phyloP scores from a whole-genome alignment of 1,139 yeast genomes.

The Hemisphaericaspora xylanilytica region DNA sequence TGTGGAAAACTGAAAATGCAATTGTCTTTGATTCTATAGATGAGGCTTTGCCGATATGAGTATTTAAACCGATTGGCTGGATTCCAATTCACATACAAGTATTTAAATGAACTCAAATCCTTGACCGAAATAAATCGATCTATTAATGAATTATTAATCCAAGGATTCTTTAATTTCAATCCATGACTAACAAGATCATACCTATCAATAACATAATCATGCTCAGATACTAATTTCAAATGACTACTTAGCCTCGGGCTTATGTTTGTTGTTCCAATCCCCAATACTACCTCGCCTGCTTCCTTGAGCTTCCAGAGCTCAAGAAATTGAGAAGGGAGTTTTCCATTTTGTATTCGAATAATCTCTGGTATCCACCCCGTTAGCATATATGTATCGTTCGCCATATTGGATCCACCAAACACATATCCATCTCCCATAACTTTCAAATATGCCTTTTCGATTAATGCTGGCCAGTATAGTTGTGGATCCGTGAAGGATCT shows the following conservation, averaged over 20 bases:
- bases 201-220: slow-evolving; percentile 60
- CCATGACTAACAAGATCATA: slow-evolving; percentile 1
- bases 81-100: slow-evolving; percentile 70
- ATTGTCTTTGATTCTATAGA: slow-evolving; percentile 18
- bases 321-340: slow-evolving; percentile 22
- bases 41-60: slow-evolving; percentile 32
- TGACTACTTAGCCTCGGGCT: slow-evolving; percentile 35
- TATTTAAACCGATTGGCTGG: slow-evolving; percentile 22
- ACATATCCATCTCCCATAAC: slow-evolving; percentile 59
- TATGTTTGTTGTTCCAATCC: slow-evolving; percentile 66
- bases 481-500: slow-evolving; percentile 39
- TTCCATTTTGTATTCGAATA: slow-evolving; percentile 31
- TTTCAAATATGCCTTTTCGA: slow-evolving; percentile 75
- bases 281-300: slow-evolving; percentile 45
- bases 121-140: slow-evolving; percentile 20
- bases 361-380: slow-evolving; percentile 79
- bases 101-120: slow-evolving; percentile 50
- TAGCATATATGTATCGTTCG: slow-evolving; percentile 64
- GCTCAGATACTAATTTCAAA: slow-evolving; percentile 51
- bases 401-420: slow-evolving; percentile 76
- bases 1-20: slow-evolving; percentile 46
- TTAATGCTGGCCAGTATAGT: slow-evolving; percentile 64
- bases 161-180: slow-evolving; percentile 33
- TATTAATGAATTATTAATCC: slow-evolving; percentile 17
- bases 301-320: slow-evolving; percentile 33